Evolutionary conservation across 139 green algal genomes (phyloP), one percentile per base, ranked within the genome.

Genomic region (Picochlorum sp.): DNA sequence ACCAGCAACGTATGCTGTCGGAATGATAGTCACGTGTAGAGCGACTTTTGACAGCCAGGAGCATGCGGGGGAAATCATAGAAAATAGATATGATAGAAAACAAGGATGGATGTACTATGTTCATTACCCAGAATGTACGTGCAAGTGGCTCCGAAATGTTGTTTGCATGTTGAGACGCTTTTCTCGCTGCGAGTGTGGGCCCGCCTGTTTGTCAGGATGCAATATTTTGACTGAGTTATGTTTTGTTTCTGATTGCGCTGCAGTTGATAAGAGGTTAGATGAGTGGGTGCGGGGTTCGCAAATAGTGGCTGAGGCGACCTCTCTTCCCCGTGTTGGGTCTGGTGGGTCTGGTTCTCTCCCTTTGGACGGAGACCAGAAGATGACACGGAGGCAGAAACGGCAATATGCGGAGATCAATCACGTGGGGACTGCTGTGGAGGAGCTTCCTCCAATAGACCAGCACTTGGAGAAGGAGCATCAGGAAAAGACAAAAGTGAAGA

Each of bases 101-200:
- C 35, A 43, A 7, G 53, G 25, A 10, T 29, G 25, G 20, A 50
- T 60, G 14, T 93, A 87, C 67, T 95, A 95, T 61, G 82, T 95
- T n/a, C 87, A 95, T 68, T 95, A 93, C 57, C 44, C 80, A 4
- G 84, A 94, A 57, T 86, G n/a, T n/a, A n/a, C n/a, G n/a, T n/a
- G n/a, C n/a, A n/a, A n/a, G n/a, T n/a, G n/a, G n/a, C n/a, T n/a
- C n/a, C n/a, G n/a, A n/a, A n/a, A n/a, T n/a, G n/a, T n/a, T n/a
- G n/a, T n/a, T n/a, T n/a, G n/a, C n/a, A n/a, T n/a, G n/a, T n/a
- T n/a, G n/a, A n/a, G n/a, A n/a, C n/a, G n/a, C n/a, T n/a, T n/a
- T n/a, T n/a, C n/a, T n/a, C n/a, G n/a, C n/a, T n/a, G n/a, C n/a
- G n/a, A n/a, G n/a, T n/a, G n/a, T n/a, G n/a, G n/a, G n/a, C n/a